Evolutionary conservation across 805 yeast species (phyloP).

Genomic region (Candida multigemmis): DNA sequence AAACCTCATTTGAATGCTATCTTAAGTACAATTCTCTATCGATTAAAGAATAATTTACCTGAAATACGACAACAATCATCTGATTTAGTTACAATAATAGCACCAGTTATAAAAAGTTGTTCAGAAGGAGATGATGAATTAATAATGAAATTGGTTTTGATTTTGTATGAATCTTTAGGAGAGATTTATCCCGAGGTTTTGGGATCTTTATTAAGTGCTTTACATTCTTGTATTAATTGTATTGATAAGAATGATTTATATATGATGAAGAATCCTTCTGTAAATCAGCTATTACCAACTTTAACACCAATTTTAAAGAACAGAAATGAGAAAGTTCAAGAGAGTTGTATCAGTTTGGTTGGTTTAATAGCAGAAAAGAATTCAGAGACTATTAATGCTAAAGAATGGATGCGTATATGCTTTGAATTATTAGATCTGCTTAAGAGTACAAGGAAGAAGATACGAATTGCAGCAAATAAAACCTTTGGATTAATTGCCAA

Average conservation of each 20-base stretch:
- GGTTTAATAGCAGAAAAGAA: slow-evolving; percentile 77
- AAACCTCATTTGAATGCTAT: slow-evolving; percentile 68
- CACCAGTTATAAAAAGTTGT: slow-evolving; percentile 59
- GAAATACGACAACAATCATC: slow-evolving; percentile 80
- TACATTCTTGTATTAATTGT: slow-evolving; percentile 51
- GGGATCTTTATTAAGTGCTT: slow-evolving; percentile 73
- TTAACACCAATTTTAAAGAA: slow-evolving; percentile 87
- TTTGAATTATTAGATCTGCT: slow-evolving; percentile 85
- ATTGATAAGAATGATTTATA: slow-evolving; percentile 54
- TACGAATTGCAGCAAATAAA: slow-evolving; percentile 76
- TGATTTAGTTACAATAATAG: slow-evolving; percentile 57
- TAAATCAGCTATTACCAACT: slow-evolving; percentile 75
- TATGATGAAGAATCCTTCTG: slow-evolving; percentile 51
- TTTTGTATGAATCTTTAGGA: slow-evolving; percentile 84
- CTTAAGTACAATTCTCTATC: slow-evolving; percentile 60
- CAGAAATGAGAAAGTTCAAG: slow-evolving; percentile 86
- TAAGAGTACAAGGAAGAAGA: slow-evolving; percentile 67
- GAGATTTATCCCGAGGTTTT: slow-evolving; percentile 92
- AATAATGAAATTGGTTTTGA: slow-evolving; percentile 59
- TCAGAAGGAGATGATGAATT: slow-evolving; percentile 49
- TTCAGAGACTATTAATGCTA: slow-evolving; percentile 75
- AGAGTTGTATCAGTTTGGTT: slow-evolving; percentile 65
- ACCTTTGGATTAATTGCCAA: slow-evolving; percentile 88
- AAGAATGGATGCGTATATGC: slow-evolving; percentile 97
- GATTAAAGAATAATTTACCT: slow-evolving; percentile 63